phyloP scores from a whole-genome alignment of 768 basidiomycete genomes.

The Lentinula aciculospora region DNA sequence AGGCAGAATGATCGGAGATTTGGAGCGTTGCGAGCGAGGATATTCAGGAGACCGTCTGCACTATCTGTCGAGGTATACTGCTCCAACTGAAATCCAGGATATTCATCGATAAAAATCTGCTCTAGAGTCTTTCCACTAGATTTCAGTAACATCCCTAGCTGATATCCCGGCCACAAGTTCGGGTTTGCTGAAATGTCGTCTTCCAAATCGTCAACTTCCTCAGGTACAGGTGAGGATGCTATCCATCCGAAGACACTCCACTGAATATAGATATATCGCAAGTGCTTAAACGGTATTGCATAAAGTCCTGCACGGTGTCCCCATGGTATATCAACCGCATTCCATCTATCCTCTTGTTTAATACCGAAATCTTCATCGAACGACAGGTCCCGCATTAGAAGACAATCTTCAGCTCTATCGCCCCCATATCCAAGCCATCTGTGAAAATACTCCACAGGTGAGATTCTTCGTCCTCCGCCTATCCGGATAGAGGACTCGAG shows the following conservation, averaged over 20 bases:
- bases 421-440: not conserved
- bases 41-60: not conserved
- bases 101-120: not conserved
- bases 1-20: not conserved
- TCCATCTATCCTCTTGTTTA: not conserved
- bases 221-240: not conserved
- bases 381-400: not conserved
- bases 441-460: not conserved
- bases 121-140: not conserved
- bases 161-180: not conserved
- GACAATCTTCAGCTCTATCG: not conserved
- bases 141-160: not conserved
- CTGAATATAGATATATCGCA: not conserved
- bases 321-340: not conserved
- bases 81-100: slow-evolving; percentile 1
- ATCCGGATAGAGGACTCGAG: not conserved
- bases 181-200: not conserved
- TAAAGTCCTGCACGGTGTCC: not conserved
- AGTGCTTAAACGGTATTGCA: not conserved
- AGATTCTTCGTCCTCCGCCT: not conserved
- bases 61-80: not conserved
- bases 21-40: not conserved
- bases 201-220: not conserved
- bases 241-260: slow-evolving; percentile 5
- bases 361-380: not conserved